Evolutionary conservation across 1,284 basidiomycete genomes (phyloP).

Genomic region (Ganoderma sinense): DNA sequence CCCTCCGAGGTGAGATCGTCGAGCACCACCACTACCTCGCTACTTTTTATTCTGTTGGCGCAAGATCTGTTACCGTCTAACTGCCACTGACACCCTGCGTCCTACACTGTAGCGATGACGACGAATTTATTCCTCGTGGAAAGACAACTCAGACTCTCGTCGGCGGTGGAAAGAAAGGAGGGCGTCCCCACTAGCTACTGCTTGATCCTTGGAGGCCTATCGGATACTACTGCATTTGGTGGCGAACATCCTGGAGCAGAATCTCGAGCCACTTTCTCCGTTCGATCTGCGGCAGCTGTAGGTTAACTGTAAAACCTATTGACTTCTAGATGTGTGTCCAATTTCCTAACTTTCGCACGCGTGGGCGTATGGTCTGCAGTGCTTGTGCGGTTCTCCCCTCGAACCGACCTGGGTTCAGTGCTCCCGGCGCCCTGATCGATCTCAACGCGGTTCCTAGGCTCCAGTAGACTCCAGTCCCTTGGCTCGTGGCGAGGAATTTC

Average conservation of each 20-base stretch:
- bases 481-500: not conserved
- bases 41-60: too few species aligned
- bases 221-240: not conserved
- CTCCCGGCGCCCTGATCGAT: not conserved
- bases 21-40: not conserved
- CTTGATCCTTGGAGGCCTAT: too few species aligned
- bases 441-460: not conserved
- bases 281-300: not conserved
- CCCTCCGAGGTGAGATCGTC: too few species aligned
- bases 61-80: too few species aligned
- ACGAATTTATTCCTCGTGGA: conserved; percentile 22
- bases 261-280: not conserved
- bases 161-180: conserved; percentile 21
- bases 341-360: too few species aligned
- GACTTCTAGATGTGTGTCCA: not conserved
- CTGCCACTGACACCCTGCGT: not conserved
- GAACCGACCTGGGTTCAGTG: not conserved
- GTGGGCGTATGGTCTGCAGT: not conserved
- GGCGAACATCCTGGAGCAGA: not conserved
- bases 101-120: conserved; percentile 7
- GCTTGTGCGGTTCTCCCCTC: not conserved
- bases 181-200: conserved; percentile 14
- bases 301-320: not conserved
- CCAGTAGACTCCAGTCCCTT: not conserved
- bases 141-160: conserved; percentile 12